phyloP scores from a whole-genome alignment of 2,329 filamentous ascomycete genomes.

The Xylaria sp. region DNA sequence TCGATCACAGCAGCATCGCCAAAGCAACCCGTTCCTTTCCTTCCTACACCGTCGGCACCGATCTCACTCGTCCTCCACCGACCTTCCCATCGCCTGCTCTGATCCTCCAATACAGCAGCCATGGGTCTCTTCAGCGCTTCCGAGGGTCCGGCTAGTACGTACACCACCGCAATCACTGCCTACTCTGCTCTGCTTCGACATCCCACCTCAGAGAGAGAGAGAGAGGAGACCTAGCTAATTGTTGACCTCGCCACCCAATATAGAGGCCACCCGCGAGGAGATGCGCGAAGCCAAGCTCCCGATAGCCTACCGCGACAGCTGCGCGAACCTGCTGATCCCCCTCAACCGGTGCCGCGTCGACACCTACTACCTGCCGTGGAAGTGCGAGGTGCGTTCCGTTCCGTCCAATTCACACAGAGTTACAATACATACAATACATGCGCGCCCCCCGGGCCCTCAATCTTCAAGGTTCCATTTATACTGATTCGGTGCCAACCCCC shows the following conservation, averaged over 20 bases:
- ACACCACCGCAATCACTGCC: too few relatives aligned
- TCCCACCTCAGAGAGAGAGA: not conserved
- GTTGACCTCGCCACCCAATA: conserved; percentile 68
- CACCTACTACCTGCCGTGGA: conserved; percentile 96
- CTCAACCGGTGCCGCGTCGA: conserved; percentile 94
- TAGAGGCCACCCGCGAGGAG: conserved; percentile 86
- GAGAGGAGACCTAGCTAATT: conserved; percentile 11
- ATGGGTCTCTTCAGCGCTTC: conserved; percentile 45
- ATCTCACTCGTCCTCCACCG: not conserved
- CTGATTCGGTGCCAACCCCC: not conserved
- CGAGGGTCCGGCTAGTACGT: conserved; percentile 48
- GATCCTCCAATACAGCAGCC: conserved; percentile 4
- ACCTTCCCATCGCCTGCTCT: not conserved
- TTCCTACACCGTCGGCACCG: not conserved
- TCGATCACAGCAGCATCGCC: not conserved
- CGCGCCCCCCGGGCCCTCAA: not conserved
- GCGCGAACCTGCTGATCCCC: conserved; percentile 92
- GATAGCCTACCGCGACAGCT: conserved; percentile 92
- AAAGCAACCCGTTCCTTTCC: not conserved
- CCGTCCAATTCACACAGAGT: too few relatives aligned
- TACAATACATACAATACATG: not conserved
- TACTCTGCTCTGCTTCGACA: too few relatives aligned
- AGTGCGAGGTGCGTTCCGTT: conserved; percentile 81
- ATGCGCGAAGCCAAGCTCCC: conserved; percentile 94
- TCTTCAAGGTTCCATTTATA: not conserved